These are phyloP conservation scores for Hyaloperonospora brassicae DNA, from an alignment of 352 stramenopile genomes.

Conservation along the genomic window DNA sequence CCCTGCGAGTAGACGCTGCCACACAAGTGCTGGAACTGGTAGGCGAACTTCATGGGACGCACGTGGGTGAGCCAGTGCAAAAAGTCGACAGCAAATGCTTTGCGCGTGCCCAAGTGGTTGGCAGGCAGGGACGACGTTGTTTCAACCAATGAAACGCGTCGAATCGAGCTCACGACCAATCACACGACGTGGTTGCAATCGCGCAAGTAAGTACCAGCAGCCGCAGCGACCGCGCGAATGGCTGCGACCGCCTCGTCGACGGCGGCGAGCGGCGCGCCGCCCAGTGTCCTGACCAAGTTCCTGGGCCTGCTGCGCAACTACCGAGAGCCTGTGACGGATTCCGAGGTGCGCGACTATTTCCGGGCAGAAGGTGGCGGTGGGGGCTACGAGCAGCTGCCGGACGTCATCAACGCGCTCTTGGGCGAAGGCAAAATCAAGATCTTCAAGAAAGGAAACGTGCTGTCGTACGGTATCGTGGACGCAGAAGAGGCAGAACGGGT, in stretches of 20 bases:
- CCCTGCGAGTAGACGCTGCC: constrained; percentile 91
- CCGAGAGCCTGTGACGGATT: constrained; percentile 68
- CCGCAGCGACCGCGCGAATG: too few relatives aligned
- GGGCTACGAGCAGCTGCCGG: constrained; percentile 78
- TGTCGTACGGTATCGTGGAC: constrained; percentile 77
- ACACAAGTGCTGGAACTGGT: constrained; percentile 90
- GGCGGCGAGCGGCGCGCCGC: constrained; percentile 20
- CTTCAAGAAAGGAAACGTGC: constrained; percentile 78
- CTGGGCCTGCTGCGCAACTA: constrained; percentile 73
- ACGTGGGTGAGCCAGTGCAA: too few relatives aligned
- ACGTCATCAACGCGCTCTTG: constrained; percentile 80
- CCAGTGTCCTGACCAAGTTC: constrained; percentile 56
- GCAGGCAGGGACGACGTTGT: constrained; percentile 17
- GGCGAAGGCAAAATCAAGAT: constrained; percentile 85
- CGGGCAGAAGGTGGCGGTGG: constrained; percentile 33
- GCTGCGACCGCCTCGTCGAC: constrained; percentile 23
- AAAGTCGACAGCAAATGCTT: too few relatives aligned
- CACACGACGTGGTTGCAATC: constrained; percentile 2
- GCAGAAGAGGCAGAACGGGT: constrained; percentile 82
- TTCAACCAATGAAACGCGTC: constrained; percentile 22
- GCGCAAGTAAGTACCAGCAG: neutral
- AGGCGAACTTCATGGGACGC: constrained; percentile 72
- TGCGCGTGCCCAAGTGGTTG: constrained; percentile 34
- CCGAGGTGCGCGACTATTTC: constrained; percentile 78
- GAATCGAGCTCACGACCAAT: constrained; percentile 29